Evolutionary conservation across 1,139 yeast species (phyloP).

Genomic region (Suhomyces chickasaworum): DNA sequence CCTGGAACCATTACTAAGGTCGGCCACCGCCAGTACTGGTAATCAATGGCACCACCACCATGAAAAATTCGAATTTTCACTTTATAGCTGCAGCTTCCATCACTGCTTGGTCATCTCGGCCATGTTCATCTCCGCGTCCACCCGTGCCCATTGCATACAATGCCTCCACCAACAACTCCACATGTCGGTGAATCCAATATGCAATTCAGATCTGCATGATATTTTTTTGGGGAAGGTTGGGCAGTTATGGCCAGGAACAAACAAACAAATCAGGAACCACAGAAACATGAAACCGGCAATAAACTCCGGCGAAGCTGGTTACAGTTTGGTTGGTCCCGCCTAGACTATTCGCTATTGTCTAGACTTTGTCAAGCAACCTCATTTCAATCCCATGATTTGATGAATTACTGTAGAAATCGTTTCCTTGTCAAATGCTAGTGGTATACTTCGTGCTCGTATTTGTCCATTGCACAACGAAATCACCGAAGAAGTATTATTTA

Average conservation of each 20-base stretch:
- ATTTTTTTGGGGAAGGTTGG: background rate
- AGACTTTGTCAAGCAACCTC: background rate
- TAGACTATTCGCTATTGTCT: background rate
- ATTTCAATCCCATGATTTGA: background rate
- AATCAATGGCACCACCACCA: too few species aligned
- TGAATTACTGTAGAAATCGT: background rate
- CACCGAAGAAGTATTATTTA: conserved; percentile 5
- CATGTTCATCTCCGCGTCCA: background rate
- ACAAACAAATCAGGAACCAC: conserved; percentile 6
- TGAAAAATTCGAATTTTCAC: too few species aligned
- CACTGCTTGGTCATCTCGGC: background rate
- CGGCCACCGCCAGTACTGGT: too few species aligned
- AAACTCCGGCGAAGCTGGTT: background rate
- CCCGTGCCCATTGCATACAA: background rate
- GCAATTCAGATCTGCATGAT: conserved; percentile 8
- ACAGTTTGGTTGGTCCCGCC: background rate
- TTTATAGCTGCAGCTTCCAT: too few species aligned
- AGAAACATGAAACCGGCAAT: conserved; percentile 2
- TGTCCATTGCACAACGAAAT: conserved; percentile 1
- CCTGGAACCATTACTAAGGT: background rate
- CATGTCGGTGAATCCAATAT: conserved; percentile 4
- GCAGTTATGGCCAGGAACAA: conserved; percentile 7
- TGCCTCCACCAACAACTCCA: conserved; percentile 1
- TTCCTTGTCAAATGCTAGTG: background rate
- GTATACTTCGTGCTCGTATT: conserved; percentile 1